Percentiles rank a stretch among this genome's conserved stretches.
Conservation (phyloP, 2,329 filamentous ascomycete species). For the Teratosphaeria nubilosa region DNA sequence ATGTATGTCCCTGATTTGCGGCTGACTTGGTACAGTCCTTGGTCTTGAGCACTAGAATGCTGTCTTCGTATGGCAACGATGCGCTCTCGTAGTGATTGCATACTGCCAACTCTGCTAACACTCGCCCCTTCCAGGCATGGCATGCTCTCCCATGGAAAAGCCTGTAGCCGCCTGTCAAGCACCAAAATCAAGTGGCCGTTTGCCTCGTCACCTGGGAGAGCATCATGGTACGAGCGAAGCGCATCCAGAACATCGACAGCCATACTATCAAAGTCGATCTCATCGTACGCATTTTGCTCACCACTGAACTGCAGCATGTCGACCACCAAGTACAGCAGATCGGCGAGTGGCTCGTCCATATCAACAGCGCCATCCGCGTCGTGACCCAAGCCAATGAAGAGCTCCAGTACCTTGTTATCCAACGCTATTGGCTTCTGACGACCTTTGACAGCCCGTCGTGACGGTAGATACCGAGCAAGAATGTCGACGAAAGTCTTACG, state of each 20-base stretch:
- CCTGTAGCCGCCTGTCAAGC: conserved; percentile 80
- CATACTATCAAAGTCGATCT: conserved; percentile 91
- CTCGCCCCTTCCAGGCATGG: conserved; percentile 71
- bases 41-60: not conserved
- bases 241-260: conserved; percentile 80
- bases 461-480: conserved; percentile 76
- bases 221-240: conserved; percentile 61
- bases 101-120: conserved; percentile 78
- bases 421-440: conserved; percentile 44
- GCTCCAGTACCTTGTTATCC: conserved; percentile 62
- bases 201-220: not conserved
- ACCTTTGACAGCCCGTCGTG: conserved; percentile 50
- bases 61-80: conserved; percentile 46
- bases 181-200: conserved; percentile 71
- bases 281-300: conserved; percentile 92
- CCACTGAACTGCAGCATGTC: conserved; percentile 96
- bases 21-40: conserved; percentile 37
- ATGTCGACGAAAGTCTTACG: conserved; percentile 67
- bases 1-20: conserved; percentile 59
- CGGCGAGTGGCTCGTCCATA: conserved; percentile 79
- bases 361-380: conserved; percentile 56
- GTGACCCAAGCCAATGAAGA: conserved; percentile 72
- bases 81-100: conserved; percentile 69
- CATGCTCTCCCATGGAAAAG: conserved; percentile 92
- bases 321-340: conserved; percentile 90